Conservation (phyloP, 192 early-diverging fungal species). For the Coemansia umbellata region DNA sequence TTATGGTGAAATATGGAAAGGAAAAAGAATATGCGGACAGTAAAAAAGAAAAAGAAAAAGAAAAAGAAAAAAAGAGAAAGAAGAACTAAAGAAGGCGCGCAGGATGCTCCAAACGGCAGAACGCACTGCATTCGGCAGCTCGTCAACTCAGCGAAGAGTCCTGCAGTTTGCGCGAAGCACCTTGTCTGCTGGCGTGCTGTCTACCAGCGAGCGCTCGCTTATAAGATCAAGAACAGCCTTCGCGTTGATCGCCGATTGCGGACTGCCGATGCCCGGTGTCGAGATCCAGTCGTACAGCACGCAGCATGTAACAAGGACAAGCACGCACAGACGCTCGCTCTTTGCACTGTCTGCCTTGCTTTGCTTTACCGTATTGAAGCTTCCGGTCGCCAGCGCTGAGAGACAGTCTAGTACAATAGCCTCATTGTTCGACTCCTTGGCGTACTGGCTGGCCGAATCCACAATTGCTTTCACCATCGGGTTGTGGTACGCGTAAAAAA, state of each 20-base stretch:
- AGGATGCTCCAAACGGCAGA: background rate
- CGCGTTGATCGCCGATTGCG: slow-evolving; percentile 78
- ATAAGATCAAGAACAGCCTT: slow-evolving; percentile 32
- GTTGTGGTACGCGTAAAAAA: slow-evolving; percentile 94
- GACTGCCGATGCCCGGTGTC: slow-evolving; percentile 69
- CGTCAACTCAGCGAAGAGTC: slow-evolving; percentile 39
- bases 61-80: slow-evolving; percentile 1
- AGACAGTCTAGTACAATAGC: slow-evolving; percentile 64
- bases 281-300: slow-evolving; percentile 91
- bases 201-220: slow-evolving; percentile 29
- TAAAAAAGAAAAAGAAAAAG: background rate
- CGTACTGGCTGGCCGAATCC: slow-evolving; percentile 69
- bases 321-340: slow-evolving; percentile 71
- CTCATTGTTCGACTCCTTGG: slow-evolving; percentile 53
- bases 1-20: no score
- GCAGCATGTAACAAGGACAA: slow-evolving; percentile 84
- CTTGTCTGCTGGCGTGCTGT: slow-evolving; percentile 34
- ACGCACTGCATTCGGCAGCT: background rate
- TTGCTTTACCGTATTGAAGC: slow-evolving; percentile 75
- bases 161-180: slow-evolving; percentile 41
- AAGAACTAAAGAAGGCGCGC: background rate
- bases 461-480: slow-evolving; percentile 89
- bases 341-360: slow-evolving; percentile 52
- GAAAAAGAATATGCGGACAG: no score
- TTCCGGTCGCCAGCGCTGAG: slow-evolving; percentile 70